Percentiles rank a stretch among this genome's conserved stretches.
Evolutionary conservation across 805 yeast species (phyloP).

Genomic region (Starmera caribaea): DNA sequence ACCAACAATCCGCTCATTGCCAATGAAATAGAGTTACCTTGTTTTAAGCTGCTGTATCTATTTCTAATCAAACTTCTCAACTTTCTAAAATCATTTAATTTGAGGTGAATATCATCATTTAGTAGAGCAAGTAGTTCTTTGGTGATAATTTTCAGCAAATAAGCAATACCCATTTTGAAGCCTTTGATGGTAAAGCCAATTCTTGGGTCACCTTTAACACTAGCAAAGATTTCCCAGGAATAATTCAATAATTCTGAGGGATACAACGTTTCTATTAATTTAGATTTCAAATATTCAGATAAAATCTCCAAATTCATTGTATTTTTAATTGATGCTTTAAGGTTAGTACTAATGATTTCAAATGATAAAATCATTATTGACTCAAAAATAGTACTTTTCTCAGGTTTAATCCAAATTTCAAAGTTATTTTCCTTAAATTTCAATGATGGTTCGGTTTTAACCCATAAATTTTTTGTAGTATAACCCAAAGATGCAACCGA

Average conservation of each 20-base stretch:
- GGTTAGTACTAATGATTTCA: slow-evolving; percentile 27
- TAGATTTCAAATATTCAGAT: slow-evolving; percentile 34
- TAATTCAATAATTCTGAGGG: slow-evolving; percentile 46
- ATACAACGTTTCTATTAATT: slow-evolving; percentile 35
- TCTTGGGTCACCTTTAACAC: slow-evolving; percentile 44
- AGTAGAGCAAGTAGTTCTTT: slow-evolving; percentile 20
- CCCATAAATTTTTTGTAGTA: slow-evolving; percentile 20
- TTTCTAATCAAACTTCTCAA: slow-evolving; percentile 39
- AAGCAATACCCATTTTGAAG: slow-evolving; percentile 27
- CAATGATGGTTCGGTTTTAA: slow-evolving; percentile 26
- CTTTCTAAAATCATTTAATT: slow-evolving; percentile 29
- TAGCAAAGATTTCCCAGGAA: slow-evolving; percentile 47
- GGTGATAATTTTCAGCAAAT: slow-evolving; percentile 26
- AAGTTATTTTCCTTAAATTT: slow-evolving; percentile 22
- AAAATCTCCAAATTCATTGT: slow-evolving; percentile 46
- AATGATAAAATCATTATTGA: slow-evolving; percentile 33
- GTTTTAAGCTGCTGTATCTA: slow-evolving; percentile 33
- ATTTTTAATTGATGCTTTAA: slow-evolving; percentile 25
- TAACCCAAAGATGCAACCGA: slow-evolving; percentile 22
- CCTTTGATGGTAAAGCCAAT: slow-evolving; percentile 48
- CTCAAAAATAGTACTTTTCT: slow-evolving; percentile 17
- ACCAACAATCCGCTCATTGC: slow-evolving; percentile 41
- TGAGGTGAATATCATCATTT: slow-evolving; percentile 2
- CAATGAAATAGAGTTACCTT: slow-evolving; percentile 35
- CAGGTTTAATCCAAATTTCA: slow-evolving; percentile 46